phyloP scores from a whole-genome alignment of 2,329 filamentous ascomycete species.

The Colletotrichum spinosum region DNA sequence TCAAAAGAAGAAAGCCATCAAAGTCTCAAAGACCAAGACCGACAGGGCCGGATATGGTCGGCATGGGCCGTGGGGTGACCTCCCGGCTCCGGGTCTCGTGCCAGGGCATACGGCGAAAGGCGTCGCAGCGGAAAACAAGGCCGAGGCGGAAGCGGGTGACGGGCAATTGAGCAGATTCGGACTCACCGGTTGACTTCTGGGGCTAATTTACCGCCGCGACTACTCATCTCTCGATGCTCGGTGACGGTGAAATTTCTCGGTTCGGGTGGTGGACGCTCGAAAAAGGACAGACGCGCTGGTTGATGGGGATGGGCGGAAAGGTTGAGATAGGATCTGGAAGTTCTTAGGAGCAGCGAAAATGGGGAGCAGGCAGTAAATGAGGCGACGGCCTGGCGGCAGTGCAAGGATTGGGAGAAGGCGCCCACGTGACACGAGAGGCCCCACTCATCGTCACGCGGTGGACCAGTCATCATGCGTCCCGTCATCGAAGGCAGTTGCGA shows the following conservation, averaged over 20 bases:
- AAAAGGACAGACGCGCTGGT: constrained; percentile 43
- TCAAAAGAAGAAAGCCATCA: constrained; percentile 7
- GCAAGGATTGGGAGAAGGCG: constrained; percentile 32
- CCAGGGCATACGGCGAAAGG: constrained; percentile 17
- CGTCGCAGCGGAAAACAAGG: constrained; percentile 24
- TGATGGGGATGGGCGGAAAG: constrained; percentile 39
- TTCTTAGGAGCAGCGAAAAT: constrained; percentile 37
- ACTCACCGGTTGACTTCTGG: constrained; percentile 98
- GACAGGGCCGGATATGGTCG: constrained; percentile 11
- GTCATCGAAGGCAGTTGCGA: constrained; percentile 27
- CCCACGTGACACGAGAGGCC: constrained; percentile 24
- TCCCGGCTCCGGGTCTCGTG: constrained; percentile 29
- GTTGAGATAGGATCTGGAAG: constrained; percentile 37
- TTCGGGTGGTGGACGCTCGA: constrained; percentile 39
- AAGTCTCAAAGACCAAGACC: background rate
- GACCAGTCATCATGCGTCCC: constrained; percentile 36
- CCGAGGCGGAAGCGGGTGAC: background rate
- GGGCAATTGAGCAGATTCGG: constrained; percentile 28
- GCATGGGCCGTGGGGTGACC: constrained; percentile 27
- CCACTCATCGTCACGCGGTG: constrained; percentile 34
- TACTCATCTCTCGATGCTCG: constrained; percentile 87
- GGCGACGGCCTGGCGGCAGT: constrained; percentile 36
- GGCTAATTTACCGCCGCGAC: constrained; percentile 95
- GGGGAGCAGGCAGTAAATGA: constrained; percentile 40
- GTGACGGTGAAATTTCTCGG: constrained; percentile 35